Base-by-base conservation (phyloP, 805 yeast genomes). In the Saccharomycopsis fibuligera region DNA sequence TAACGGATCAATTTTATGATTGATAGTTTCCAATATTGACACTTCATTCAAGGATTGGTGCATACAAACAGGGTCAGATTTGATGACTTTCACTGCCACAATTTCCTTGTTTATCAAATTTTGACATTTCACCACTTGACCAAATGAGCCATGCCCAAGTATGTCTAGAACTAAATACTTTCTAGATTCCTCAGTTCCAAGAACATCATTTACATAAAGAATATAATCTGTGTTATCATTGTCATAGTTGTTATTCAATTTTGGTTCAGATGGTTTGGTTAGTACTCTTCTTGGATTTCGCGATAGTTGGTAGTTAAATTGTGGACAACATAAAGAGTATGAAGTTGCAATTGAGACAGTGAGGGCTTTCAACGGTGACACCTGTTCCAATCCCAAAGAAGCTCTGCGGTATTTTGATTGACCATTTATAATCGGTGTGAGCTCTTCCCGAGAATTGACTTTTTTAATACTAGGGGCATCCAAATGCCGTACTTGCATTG, bases 141-240 rank as follows among this genome's bases (percentile, higher is more conserved):
- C 99, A 72, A 93, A 93, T 1, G 99, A 90, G 2, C 99, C 99
- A 54, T 90, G 91, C 0, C 99, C 99, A 37, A 93, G 67, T 14
- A 93, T 73, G 64, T 91, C 98, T 50, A 93, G 68, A 4, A 93
- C 96, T 59, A 93, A 73, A 62, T 90, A 91, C 61, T 86, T 85
- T 47, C 90, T 73, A 50, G 87, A 90, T 56, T 86, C 93, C 57
- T 84, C 87, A 3, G 79, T 73, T 4, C 99, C 98, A 36, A 93
- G 68, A 22, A 93, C 81, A 62, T 95, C 99, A 63, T 95, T 93
- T 21, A 93, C 99, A 57, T 89, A 91, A 17, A 95, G 68, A 48
- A 93, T 91, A 61, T 90, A 91, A 66, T 93, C 96, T 62, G 85
- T 79, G 49, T 88, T 89, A 54, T 79, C 83, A 62, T 93, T 93